phyloP scores from a whole-genome alignment of 345 rosid genomes.

The Syzygium jambos region DNA sequence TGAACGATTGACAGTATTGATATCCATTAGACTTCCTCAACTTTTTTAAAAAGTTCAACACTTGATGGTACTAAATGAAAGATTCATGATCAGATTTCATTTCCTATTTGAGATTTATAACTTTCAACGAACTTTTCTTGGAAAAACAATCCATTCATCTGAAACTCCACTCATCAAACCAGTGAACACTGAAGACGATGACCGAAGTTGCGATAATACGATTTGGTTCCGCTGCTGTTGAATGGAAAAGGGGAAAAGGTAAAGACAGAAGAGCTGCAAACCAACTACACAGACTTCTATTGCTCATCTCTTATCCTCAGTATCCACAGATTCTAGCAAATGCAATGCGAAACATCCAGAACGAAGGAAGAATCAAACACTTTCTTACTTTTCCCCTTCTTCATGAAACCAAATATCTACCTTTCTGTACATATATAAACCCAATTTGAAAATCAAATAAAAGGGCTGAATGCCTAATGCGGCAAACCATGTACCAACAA shows the following conservation, averaged over 20 bases:
- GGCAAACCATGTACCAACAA: neutral
- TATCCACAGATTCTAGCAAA: neutral
- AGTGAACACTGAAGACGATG: neutral
- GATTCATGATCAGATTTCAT: neutral
- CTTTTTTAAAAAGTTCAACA: neutral
- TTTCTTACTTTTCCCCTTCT: neutral
- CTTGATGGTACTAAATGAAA: neutral
- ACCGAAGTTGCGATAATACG: neutral
- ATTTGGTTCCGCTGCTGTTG: neutral
- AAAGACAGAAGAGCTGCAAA: neutral
- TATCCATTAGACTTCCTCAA: neutral
- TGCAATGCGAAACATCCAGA: neutral
- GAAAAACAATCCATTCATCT: neutral
- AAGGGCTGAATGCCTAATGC: neutral
- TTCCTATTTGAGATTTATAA: neutral
- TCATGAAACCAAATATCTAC: neutral
- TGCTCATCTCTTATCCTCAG: neutral
- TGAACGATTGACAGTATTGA: neutral
- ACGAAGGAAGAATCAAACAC: neutral
- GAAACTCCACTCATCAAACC: neutral
- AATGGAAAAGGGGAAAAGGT: neutral
- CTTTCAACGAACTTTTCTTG: neutral
- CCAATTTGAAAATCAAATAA: neutral
- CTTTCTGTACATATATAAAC: neutral
- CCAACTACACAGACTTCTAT: neutral